These are phyloP conservation scores for Celoporthe dispersa DNA, from an alignment of 2,329 filamentous ascomycete species.

Conservation along the genomic window DNA sequence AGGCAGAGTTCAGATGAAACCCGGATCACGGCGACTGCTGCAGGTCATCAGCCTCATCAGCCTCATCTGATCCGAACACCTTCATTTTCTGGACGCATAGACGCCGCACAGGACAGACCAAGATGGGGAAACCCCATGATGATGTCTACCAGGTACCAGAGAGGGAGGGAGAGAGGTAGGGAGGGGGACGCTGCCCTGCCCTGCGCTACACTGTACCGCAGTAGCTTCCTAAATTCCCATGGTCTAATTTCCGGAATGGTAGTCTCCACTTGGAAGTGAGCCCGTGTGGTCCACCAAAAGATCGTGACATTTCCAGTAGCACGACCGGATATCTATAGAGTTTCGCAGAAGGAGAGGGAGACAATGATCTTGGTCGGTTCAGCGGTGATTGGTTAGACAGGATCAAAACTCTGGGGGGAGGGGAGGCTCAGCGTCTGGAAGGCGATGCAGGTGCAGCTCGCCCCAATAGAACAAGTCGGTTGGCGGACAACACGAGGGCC, in stretches of 20 bases:
- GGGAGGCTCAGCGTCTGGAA: background rate
- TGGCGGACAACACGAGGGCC: background rate
- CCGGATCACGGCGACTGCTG: slow-evolving; percentile 26
- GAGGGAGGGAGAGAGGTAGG: background rate
- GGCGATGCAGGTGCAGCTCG: background rate
- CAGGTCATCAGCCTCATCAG: slow-evolving; percentile 17
- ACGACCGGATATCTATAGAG: background rate
- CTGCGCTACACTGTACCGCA: background rate
- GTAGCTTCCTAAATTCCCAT: background rate
- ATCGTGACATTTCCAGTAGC: background rate
- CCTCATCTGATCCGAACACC: slow-evolving; percentile 14
- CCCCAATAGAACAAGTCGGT: background rate
- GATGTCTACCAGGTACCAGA: background rate
- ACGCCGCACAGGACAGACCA: background rate
- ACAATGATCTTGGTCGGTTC: background rate
- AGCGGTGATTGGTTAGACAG: background rate
- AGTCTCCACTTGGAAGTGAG: background rate
- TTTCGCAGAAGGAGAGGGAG: background rate
- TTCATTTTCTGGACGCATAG: background rate
- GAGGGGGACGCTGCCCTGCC: no score
- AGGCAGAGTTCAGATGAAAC: slow-evolving; percentile 28
- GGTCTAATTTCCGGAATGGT: background rate
- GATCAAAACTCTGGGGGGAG: background rate
- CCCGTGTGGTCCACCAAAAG: background rate
- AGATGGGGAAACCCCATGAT: background rate